Evolutionary conservation across 2,329 filamentous ascomycete species (phyloP).

Genomic region (Torrubiellomyces zombiae): DNA sequence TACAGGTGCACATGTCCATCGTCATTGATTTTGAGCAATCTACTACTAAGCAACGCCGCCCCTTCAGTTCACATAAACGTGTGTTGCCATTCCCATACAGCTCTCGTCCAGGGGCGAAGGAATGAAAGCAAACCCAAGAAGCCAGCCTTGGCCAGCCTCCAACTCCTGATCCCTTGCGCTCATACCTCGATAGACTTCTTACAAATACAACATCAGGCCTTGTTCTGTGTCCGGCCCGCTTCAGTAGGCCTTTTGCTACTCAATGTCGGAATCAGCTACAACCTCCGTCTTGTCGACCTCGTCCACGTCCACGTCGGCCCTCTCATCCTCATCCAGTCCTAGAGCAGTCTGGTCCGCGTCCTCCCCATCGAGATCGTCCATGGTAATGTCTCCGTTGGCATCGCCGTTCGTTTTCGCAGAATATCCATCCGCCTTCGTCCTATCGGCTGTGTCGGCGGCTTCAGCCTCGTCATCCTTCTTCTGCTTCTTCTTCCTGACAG

Average conservation of each 20-base stretch:
- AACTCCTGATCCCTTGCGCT: too few relatives aligned
- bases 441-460: slow-evolving; percentile 1
- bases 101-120: too few relatives aligned
- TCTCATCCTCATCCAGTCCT: slow-evolving; percentile 24
- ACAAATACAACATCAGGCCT: too few relatives aligned
- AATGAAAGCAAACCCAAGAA: too few relatives aligned
- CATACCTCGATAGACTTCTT: too few relatives aligned
- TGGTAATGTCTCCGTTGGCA: slow-evolving; percentile 25
- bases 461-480: slow-evolving; percentile 11
- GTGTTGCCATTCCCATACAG: too few relatives aligned
- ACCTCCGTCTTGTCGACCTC: slow-evolving; percentile 22
- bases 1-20: too few relatives aligned
- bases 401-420: slow-evolving; percentile 13
- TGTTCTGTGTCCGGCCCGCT: too few relatives aligned
- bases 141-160: too few relatives aligned
- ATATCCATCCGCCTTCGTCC: slow-evolving; percentile 3
- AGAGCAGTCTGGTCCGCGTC: slow-evolving; percentile 22
- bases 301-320: slow-evolving; percentile 30
- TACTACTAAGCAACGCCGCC: too few relatives aligned
- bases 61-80: too few relatives aligned
- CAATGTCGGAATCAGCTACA: slow-evolving; percentile 19
- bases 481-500: slow-evolving; percentile 23
- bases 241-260: slow-evolving; percentile 6
- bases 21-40: too few relatives aligned
- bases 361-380: slow-evolving; percentile 38